These are phyloP conservation scores for Gossypium aridum DNA, from an alignment of 441 rosid species.

Conservation along the genomic window DNA sequence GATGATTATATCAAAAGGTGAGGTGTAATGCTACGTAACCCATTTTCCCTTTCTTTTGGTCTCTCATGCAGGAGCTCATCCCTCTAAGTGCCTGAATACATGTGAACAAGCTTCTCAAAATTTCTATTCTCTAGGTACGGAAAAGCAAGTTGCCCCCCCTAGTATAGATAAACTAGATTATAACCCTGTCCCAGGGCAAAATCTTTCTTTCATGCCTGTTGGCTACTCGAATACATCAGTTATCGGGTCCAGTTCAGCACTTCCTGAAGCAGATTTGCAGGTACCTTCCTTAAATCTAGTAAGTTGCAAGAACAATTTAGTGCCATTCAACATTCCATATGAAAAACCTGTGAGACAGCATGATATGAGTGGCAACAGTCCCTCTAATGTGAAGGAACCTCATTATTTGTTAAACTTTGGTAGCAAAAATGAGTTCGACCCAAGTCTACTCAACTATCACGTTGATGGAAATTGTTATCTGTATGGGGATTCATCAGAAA, in stretches of 20 bases:
- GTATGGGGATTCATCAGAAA: conserved; percentile 19
- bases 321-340: conserved; percentile 17
- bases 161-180: conserved; percentile 18
- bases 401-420: conserved; percentile 21
- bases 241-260: conserved; percentile 28
- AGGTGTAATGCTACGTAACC: background rate
- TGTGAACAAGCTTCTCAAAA: conserved; percentile 25
- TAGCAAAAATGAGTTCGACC: conserved; percentile 31
- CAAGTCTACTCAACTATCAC: conserved; percentile 26
- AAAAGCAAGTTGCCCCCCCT: conserved; percentile 22
- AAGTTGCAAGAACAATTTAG: conserved; percentile 26
- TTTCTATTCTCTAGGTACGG: conserved; percentile 15
- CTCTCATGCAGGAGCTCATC: conserved; percentile 25
- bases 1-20: background rate
- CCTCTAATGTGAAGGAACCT: conserved; percentile 28
- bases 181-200: conserved; percentile 22
- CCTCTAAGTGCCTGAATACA: conserved; percentile 20
- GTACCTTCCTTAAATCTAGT: conserved; percentile 26
- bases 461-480: conserved; percentile 21
- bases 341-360: conserved; percentile 24
- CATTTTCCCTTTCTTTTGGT: background rate
- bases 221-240: conserved; percentile 29
- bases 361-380: conserved; percentile 9
- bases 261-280: conserved; percentile 23
- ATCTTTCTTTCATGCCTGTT: conserved; percentile 21